Evolutionary conservation across 345 rosid species (phyloP), one percentile per base, ranked within the genome.

Genomic region (Noccaea bulbosa): DNA sequence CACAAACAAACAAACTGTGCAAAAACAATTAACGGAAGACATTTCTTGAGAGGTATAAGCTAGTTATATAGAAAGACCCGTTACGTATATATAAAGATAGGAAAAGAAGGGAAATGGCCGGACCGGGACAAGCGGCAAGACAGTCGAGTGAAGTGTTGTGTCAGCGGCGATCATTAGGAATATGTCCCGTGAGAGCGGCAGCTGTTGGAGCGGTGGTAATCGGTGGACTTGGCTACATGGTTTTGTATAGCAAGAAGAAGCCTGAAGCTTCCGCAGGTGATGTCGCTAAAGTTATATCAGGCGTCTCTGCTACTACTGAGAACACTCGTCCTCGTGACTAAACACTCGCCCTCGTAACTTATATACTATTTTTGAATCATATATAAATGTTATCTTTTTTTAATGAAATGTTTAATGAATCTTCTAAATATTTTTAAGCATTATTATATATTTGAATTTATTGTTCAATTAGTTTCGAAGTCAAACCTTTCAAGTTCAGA

Each of bases 221-320:
- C 0, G 82, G 78, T 37, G 53, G 81, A 8, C 17, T 86, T 24
- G 92, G 88, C 2, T 92, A 80, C 79, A 41, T 78, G 0, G 86
- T 82, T 9, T 62, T 88, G 69, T 86, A 74, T 38, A 52, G 85
- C 67, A 85, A 78, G 43, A 78, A 78, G 78, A 78, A 78, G 27
- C 81, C 78, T 12, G 81, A 78, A 73, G 75, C 81, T 30, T 67
- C 90, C 0, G 96, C 92, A 0, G 44, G 79, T 8, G 98, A 90
- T 2, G 95, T 86, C 1, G 96, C 92, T 43, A 88, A 81, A 69
- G 96, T 84, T 69, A 40, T 84, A 0, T 43, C 81, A 27, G 88
- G 88, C 1, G 78, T 81, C 2, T 71, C 79, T 40, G 56, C 58
- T 37, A 54, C 61, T 48, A 72, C 87, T 6, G 80, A 71, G 5